phyloP scores from a whole-genome alignment of 2,329 filamentous ascomycete species.

The Cladosporium sp. region DNA sequence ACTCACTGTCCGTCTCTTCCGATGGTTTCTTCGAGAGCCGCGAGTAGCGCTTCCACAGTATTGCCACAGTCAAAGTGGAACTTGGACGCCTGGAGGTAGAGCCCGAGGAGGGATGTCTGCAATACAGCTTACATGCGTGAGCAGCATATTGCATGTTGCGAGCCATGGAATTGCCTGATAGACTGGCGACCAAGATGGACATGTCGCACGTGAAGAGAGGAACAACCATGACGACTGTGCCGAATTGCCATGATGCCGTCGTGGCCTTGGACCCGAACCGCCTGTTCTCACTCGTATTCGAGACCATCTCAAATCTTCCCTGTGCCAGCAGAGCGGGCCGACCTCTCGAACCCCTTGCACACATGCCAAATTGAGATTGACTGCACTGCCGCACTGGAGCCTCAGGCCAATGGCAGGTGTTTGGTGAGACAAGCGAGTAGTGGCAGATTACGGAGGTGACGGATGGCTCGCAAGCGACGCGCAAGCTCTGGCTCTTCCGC shows the following conservation, averaged over 20 bases:
- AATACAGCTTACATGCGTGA: neutral
- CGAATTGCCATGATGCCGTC: too few species aligned
- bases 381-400: constrained; percentile 7
- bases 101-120: neutral
- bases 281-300: too few species aligned
- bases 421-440: neutral
- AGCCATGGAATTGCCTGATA: too few species aligned
- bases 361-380: constrained; percentile 7
- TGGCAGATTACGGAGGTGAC: neutral
- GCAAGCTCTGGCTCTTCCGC: constrained; percentile 2
- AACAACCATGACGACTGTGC: too few species aligned
- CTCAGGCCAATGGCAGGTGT: neutral
- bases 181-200: too few species aligned
- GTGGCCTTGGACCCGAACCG: too few species aligned
- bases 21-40: neutral
- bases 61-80: neutral
- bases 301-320: too few species aligned
- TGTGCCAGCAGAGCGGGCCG: too few species aligned
- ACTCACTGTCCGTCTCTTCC: neutral
- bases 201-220: too few species aligned
- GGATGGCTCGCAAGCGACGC: neutral
- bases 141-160: neutral
- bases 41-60: neutral
- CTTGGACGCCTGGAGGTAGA: neutral
- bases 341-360: neutral